Evolutionary conservation across 2,329 filamentous ascomycete species (phyloP), one percentile per base, ranked within the genome.

Genomic region (Cercospora zeae-maydis): DNA sequence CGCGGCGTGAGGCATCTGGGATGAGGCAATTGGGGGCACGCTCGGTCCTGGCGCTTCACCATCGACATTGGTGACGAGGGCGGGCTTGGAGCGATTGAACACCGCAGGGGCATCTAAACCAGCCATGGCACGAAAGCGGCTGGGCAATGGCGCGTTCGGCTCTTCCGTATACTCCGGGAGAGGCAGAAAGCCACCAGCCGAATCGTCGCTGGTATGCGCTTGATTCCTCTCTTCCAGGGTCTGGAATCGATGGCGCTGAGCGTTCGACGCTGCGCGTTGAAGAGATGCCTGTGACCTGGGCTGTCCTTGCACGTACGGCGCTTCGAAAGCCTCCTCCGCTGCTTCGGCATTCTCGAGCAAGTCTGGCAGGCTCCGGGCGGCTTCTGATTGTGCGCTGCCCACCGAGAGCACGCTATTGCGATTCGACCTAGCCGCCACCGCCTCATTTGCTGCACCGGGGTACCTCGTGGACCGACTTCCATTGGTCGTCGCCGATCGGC

Each of bases 101-200:
- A 51, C 34, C 19, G 63, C 51, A 8, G 72, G 73, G n/a, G 65
- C 63, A 54, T 76, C 73, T 4, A 77, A 64, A 0, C 75, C 75
- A 58, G 75, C 75, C 67, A 77, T 68, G 5, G 71, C 73, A 19
- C 75, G 67, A 47, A 74, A 77, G 6, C 73, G 69, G 39, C 73
- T 71, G 7, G 75, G 75, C 2, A 77, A 60, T 34, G 75, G 75
- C 42, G 75, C 73, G 56, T 80, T 74, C 4, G 77, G 75, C 2
- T 90, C 86, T 64, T 86, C 85, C 33, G 86, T 84, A 70, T 95
- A 95, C 1, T 90, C 89, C 3, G 91, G 91, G 24, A 91, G 89
- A 4, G 90, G 89, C 10, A 91, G 87, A n/a, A 91, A 88, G 86
- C 89, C 92, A 69, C 91, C 90, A 71, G 91, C 89, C 9, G 89